A percentile compares a stretch with the other conserved stretches of the same genome.
phyloP scores from a whole-genome alignment of 1,139 yeast genomes.

The Zhuliangozyma blackwelliae region DNA sequence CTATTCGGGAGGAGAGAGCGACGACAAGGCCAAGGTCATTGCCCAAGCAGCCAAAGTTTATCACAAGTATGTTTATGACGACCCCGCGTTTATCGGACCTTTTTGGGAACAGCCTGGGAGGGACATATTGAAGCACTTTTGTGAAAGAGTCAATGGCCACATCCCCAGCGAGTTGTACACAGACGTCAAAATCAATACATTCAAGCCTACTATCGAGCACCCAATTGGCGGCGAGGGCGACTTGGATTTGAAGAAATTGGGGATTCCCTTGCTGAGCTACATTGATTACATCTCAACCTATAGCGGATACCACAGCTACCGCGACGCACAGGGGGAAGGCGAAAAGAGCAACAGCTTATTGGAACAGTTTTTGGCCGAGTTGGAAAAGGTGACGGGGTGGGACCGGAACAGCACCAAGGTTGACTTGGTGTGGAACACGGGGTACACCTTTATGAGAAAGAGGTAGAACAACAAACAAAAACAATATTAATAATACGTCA shows the following conservation, averaged over 20 bases:
- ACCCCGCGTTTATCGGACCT: conserved; percentile 34
- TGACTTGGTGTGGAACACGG: conserved; percentile 38
- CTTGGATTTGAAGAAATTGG: conserved; percentile 20
- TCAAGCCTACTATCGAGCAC: conserved; percentile 16
- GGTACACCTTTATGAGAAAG: conserved; percentile 33
- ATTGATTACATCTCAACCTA: conserved; percentile 32
- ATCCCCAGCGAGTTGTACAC: conserved; percentile 28
- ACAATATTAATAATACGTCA: background rate
- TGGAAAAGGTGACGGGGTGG: conserved; percentile 29
- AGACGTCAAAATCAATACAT: conserved; percentile 25
- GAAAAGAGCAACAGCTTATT: conserved; percentile 15
- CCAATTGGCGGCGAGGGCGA: conserved; percentile 10
- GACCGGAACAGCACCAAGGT: conserved; percentile 25
- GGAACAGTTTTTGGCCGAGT: conserved; percentile 19
- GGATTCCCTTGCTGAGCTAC: conserved; percentile 21
- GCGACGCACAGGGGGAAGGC: conserved; percentile 24
- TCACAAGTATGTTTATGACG: conserved; percentile 32
- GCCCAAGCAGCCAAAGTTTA: conserved; percentile 23
- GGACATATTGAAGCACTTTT: conserved; percentile 23
- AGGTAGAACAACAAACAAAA: conserved; percentile 8
- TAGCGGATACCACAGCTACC: conserved; percentile 34
- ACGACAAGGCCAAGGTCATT: conserved; percentile 15
- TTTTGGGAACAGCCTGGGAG: conserved; percentile 48
- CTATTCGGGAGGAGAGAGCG: conserved; percentile 12
- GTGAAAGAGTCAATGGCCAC: conserved; percentile 24